Conservation (phyloP, 768 basidiomycete genomes). For the Amanita molliuscula region DNA sequence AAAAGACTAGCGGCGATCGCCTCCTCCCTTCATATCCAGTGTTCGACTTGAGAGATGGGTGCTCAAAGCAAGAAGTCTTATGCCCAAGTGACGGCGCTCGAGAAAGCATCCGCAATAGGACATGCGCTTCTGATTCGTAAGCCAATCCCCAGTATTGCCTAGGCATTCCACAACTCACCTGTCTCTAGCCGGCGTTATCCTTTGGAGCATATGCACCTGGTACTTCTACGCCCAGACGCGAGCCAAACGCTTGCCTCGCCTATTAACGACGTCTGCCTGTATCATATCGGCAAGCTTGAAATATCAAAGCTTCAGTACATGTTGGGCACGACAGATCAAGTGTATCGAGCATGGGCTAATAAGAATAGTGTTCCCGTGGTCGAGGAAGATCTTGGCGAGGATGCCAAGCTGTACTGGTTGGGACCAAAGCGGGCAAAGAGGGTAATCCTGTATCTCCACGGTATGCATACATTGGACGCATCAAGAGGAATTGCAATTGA, state of each 20-base stretch:
- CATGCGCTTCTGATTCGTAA: slow-evolving; percentile 3
- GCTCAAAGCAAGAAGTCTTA: neutral
- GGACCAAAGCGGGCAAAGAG: slow-evolving; percentile 19
- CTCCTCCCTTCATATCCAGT: neutral
- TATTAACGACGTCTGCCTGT: slow-evolving; percentile 7
- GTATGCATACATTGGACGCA: slow-evolving; percentile 9
- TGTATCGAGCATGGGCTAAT: slow-evolving; percentile 16
- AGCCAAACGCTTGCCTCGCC: neutral
- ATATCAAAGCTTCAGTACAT: slow-evolving; percentile 14
- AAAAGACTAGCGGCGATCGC: neutral
- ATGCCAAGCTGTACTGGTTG: slow-evolving; percentile 21
- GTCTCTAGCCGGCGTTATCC: slow-evolving; percentile 3
- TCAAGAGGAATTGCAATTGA: neutral
- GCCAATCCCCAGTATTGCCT: neutral
- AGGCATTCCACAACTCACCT: neutral
- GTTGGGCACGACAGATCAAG: slow-evolving; percentile 13
- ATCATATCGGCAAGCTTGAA: slow-evolving; percentile 7
- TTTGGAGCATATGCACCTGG: slow-evolving; percentile 5
- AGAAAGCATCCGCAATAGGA: slow-evolving; percentile 1
- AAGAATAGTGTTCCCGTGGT: slow-evolving; percentile 8
- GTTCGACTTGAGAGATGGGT: neutral
- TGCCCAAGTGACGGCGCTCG: slow-evolving; percentile 5
- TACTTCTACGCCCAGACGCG: slow-evolving; percentile 1
- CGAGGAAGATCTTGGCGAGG: slow-evolving; percentile 18
- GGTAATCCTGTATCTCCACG: slow-evolving; percentile 23